phyloP scores from a whole-genome alignment of 139 green algal genomes.

The Picochlorum sp. region DNA sequence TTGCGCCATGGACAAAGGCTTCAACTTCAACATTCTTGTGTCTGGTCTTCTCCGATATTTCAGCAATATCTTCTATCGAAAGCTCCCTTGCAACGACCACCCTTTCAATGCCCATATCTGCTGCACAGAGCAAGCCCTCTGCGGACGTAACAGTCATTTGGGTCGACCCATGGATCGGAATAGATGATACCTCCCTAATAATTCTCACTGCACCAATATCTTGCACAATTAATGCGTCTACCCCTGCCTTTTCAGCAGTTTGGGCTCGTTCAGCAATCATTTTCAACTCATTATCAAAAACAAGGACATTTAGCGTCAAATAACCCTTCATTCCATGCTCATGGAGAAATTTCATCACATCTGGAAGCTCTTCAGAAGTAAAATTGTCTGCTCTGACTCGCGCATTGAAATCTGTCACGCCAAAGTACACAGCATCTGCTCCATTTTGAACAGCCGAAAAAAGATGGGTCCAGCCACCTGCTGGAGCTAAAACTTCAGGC shows the following conservation, averaged over 20 bases:
- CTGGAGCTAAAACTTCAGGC: slow-evolving; percentile 60
- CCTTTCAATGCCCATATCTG: slow-evolving; percentile 39
- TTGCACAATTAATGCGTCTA: slow-evolving; percentile 80
- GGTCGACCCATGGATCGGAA: slow-evolving; percentile 61
- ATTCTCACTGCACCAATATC: slow-evolving; percentile 60
- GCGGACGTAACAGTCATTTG: slow-evolving; percentile 59
- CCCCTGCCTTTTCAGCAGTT: slow-evolving; percentile 35
- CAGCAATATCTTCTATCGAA: slow-evolving; percentile 47
- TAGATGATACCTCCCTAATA: slow-evolving; percentile 43
- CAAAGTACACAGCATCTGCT: slow-evolving; percentile 77
- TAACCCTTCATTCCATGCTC: slow-evolving; percentile 50
- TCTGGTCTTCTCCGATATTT: slow-evolving; percentile 7
- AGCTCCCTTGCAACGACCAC: slow-evolving; percentile 77
- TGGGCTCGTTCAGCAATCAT: slow-evolving; percentile 24
- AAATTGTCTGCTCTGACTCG: slow-evolving; percentile 67
- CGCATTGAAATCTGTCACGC: slow-evolving; percentile 42
- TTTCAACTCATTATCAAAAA: slow-evolving; percentile 70
- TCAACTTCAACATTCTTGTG: slow-evolving; percentile 48
- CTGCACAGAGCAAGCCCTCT: slow-evolving; percentile 49
- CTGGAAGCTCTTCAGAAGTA: slow-evolving; percentile 42
- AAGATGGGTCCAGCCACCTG: slow-evolving; percentile 71
- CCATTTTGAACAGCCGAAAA: slow-evolving; percentile 65
- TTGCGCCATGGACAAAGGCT: slow-evolving; percentile 75
- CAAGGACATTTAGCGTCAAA: slow-evolving; percentile 66
- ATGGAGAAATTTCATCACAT: slow-evolving; percentile 64